These are phyloP conservation scores for Ambrosia trifida DNA, from an alignment of 129 eudicot species.

Conservation along the genomic window DNA sequence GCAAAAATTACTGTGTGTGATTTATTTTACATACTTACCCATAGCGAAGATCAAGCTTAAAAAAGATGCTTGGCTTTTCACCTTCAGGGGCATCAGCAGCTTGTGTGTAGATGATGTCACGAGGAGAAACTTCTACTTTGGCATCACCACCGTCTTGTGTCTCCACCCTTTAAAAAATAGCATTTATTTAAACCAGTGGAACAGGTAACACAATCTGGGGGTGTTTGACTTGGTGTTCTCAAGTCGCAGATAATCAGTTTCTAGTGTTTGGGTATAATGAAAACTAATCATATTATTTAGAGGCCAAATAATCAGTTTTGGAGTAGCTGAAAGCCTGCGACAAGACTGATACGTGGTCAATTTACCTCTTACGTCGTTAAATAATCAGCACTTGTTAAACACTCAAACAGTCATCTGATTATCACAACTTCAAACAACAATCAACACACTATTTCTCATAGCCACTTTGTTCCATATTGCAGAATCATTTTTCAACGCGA, in stretches of 20 bases:
- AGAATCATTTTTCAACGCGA: neutral
- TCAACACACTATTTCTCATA: neutral
- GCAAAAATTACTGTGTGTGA: neutral
- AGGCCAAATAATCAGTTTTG: neutral
- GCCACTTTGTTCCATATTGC: neutral
- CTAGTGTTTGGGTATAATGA: neutral
- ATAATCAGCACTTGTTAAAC: neutral
- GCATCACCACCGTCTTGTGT: constrained; percentile 99
- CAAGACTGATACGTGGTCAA: neutral
- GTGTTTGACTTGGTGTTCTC: neutral
- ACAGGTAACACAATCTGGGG: neutral
- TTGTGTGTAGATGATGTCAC: constrained; percentile 81
- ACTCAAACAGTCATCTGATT: neutral
- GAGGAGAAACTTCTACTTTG: constrained; percentile 92
- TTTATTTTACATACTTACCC: constrained; percentile 50
- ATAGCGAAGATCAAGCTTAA: constrained; percentile 91
- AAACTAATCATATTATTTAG: neutral
- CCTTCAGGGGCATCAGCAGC: constrained; percentile 75
- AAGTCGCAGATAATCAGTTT: neutral
- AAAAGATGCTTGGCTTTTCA: constrained; percentile 71
- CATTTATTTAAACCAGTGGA: neutral
- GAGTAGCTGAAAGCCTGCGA: neutral
- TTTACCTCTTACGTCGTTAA: neutral
- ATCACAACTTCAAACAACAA: neutral
- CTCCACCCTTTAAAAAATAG: constrained; percentile 65